phyloP scores from a whole-genome alignment of 306 rosid species.

The Notholithocarpus densiflorus region DNA sequence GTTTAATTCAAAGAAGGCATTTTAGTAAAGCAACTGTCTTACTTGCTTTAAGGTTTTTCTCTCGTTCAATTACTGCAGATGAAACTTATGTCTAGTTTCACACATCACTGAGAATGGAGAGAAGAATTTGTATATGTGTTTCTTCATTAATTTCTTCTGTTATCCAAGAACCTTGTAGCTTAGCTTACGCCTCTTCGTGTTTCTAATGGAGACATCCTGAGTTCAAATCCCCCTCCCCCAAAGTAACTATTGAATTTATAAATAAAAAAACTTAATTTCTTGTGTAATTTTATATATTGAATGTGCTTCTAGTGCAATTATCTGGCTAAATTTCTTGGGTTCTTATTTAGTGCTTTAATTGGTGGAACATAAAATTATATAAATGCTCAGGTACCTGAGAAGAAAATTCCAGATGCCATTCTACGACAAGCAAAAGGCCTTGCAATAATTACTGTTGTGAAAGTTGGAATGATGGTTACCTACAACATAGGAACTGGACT shows the following conservation, averaged over 20 bases:
- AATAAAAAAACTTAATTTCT: background rate
- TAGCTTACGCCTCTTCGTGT: no score
- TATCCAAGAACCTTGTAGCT: no score
- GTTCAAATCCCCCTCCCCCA: no score
- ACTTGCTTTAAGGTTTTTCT: background rate
- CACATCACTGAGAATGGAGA: background rate
- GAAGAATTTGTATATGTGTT: background rate
- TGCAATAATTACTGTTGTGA: conserved; percentile 83
- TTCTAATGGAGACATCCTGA: no score
- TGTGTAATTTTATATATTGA: background rate
- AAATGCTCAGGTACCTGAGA: conserved; percentile 65
- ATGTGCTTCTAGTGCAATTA: background rate
- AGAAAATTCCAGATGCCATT: conserved; percentile 78
- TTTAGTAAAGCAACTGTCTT: background rate
- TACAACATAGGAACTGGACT: conserved; percentile 93
- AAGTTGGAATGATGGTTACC: conserved; percentile 85
- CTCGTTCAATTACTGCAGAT: background rate
- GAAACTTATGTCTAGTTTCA: background rate
- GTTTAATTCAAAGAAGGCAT: background rate
- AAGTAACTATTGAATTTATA: no score
- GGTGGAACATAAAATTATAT: conserved; percentile 26
- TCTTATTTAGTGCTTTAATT: conserved; percentile 5
- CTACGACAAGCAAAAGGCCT: conserved; percentile 92
- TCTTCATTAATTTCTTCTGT: background rate
- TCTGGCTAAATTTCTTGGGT: background rate